These are phyloP conservation scores for Vanrija humicola DNA, from an alignment of 1,284 basidiomycete species.

Conservation along the genomic window DNA sequence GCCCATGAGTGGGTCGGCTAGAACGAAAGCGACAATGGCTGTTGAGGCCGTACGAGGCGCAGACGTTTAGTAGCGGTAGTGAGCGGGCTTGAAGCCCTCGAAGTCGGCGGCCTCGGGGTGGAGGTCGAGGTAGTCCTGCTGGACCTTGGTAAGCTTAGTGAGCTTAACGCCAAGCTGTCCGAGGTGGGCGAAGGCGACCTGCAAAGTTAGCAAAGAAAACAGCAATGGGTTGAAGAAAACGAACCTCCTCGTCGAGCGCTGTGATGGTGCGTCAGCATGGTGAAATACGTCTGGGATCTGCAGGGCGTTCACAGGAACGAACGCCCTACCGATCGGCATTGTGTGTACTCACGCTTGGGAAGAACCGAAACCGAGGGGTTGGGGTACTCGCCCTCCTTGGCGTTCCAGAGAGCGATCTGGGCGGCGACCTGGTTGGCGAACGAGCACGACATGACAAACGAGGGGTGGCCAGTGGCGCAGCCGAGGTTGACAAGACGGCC, in stretches of 20 bases:
- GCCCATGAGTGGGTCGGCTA: too few relatives aligned
- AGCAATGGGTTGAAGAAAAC: too few relatives aligned
- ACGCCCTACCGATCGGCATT: neutral
- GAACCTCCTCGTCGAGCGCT: conserved; percentile 71
- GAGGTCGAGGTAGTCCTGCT: conserved; percentile 90
- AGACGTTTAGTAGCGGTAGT: too few relatives aligned
- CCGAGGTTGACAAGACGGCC: conserved; percentile 99
- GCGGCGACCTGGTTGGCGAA: conserved; percentile 99
- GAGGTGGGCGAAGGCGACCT: conserved; percentile 94
- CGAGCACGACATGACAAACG: conserved; percentile 96
- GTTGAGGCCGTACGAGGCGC: too few relatives aligned
- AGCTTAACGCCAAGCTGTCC: conserved; percentile 89
- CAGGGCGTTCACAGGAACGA: too few relatives aligned
- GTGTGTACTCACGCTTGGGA: conserved; percentile 64
- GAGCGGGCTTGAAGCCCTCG: too few relatives aligned
- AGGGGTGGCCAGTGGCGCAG: conserved; percentile 85
- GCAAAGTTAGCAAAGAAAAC: too few relatives aligned
- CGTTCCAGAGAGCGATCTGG: conserved; percentile 97
- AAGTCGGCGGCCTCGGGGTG: conserved; percentile 57
- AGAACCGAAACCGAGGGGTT: conserved; percentile 93
- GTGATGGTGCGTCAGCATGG: too few relatives aligned
- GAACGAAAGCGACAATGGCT: too few relatives aligned
- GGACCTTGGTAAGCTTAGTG: conserved; percentile 70
- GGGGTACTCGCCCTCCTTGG: conserved; percentile 56
- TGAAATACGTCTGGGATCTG: too few relatives aligned